phyloP scores from a whole-genome alignment of 176 grass and related monocot genomes.

The Zoysia japonica region DNA sequence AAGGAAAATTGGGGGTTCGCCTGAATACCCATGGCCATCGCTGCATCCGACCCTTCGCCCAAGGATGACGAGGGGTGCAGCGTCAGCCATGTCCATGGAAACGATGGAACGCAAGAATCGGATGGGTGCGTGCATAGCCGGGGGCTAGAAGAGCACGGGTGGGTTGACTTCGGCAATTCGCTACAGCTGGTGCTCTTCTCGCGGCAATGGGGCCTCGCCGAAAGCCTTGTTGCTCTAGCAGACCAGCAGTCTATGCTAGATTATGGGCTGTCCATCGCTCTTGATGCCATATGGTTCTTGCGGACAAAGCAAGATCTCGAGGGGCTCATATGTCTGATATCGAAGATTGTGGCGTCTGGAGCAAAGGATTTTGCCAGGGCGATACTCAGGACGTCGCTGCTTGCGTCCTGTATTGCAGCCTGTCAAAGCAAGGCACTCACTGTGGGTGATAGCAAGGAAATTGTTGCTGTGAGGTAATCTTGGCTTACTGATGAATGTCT shows the following conservation, averaged over 20 bases:
- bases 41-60: constrained; percentile 19
- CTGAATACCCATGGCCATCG: not conserved
- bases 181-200: constrained; percentile 66
- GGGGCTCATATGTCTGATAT: constrained; percentile 56
- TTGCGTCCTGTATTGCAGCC: constrained; percentile 75
- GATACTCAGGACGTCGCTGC: constrained; percentile 62
- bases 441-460: constrained; percentile 60
- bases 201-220: constrained; percentile 62
- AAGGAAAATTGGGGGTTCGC: not conserved
- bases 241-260: constrained; percentile 67
- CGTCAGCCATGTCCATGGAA: constrained; percentile 26
- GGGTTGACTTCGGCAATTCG: constrained; percentile 62
- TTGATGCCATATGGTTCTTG: constrained; percentile 87
- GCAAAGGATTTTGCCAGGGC: constrained; percentile 82
- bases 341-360: constrained; percentile 63
- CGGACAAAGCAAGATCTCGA: constrained; percentile 56
- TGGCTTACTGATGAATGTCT: not conserved
- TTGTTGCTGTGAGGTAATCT: constrained; percentile 68
- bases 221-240: constrained; percentile 61
- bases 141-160: constrained; percentile 42
- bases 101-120: constrained; percentile 27
- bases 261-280: constrained; percentile 59
- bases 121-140: constrained; percentile 40
- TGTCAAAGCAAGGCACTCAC: constrained; percentile 62
- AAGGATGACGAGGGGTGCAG: constrained; percentile 31